phyloP scores from a whole-genome alignment of 768 basidiomycete species.

The Sarcomyxa edulis region DNA sequence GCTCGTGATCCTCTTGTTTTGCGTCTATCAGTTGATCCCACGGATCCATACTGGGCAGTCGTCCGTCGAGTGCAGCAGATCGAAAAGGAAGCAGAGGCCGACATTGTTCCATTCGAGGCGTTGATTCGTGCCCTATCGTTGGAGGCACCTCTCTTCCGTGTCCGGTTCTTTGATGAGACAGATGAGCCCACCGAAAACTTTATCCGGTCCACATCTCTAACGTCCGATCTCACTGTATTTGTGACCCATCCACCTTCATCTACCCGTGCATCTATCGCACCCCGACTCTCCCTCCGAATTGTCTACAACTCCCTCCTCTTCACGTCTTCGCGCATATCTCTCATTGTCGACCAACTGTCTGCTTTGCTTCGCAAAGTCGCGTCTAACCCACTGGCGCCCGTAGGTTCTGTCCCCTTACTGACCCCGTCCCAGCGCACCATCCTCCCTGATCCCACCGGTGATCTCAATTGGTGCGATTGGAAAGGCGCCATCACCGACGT shows the following conservation, averaged over 20 bases:
- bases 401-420: constrained; percentile 78
- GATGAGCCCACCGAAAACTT: constrained; percentile 70
- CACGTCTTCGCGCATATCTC: constrained; percentile 67
- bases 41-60: constrained; percentile 86
- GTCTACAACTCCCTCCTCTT: constrained; percentile 96
- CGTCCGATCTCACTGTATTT: constrained; percentile 92
- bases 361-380: constrained; percentile 70
- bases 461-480: constrained; percentile 96
- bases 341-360: constrained; percentile 83
- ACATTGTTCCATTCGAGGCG: constrained; percentile 76
- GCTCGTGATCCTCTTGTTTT: constrained; percentile 79
- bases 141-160: constrained; percentile 80
- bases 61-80: constrained; percentile 81
- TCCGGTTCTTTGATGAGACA: constrained; percentile 95
- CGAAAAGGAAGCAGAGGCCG: constrained; percentile 76
- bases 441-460: constrained; percentile 80
- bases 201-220: constrained; percentile 73
- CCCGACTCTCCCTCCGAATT: constrained; percentile 73
- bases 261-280: constrained; percentile 64
- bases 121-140: constrained; percentile 66
- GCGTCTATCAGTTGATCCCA: constrained; percentile 75
- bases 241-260: constrained; percentile 69
- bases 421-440: constrained; percentile 62
- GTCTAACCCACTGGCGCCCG: constrained; percentile 56
- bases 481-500: constrained; percentile 96